Evolutionary conservation across 2,329 filamentous ascomycete species (phyloP).

Genomic region (Botryotinia calthae): DNA sequence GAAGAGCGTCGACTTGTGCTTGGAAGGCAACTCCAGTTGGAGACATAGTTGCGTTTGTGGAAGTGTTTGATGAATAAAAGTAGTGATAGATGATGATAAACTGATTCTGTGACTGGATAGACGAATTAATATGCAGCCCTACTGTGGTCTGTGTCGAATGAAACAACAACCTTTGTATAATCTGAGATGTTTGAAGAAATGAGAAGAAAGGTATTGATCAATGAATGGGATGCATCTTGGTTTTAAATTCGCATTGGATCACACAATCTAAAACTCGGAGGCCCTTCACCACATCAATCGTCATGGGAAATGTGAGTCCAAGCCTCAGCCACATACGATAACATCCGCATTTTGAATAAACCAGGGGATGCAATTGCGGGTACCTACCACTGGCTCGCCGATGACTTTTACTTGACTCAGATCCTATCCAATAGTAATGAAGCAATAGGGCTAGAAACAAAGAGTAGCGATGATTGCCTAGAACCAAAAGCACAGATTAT

Average conservation of each 20-base stretch:
- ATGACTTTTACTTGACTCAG: conserved; percentile 3
- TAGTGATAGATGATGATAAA: conserved; percentile 1
- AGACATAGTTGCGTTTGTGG: not conserved
- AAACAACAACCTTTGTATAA: conserved; percentile 2
- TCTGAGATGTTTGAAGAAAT: not conserved
- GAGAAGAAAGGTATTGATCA: conserved; percentile 5
- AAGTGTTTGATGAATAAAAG: not conserved
- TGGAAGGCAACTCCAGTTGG: conserved; percentile 3
- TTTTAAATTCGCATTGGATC: conserved; percentile 6
- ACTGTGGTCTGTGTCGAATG: not conserved
- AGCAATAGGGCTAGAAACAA: not conserved
- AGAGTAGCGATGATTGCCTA: conserved; percentile 15
- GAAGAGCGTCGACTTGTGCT: conserved; percentile 9
- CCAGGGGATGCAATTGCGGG: not conserved
- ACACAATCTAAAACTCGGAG: conserved; percentile 4
- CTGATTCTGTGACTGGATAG: not conserved
- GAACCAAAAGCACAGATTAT: conserved; percentile 6
- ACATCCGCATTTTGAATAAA: not conserved
- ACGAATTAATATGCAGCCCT: not conserved
- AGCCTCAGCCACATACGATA: conserved; percentile 10
- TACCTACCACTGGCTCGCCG: not conserved
- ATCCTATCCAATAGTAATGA: conserved; percentile 2
- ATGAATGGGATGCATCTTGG: conserved; percentile 2
- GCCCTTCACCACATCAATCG: not conserved
- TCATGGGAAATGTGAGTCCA: not conserved